Evolutionary conservation across 352 stramenopile species (phyloP).

Genomic region (Phytophthora podocarpi): DNA sequence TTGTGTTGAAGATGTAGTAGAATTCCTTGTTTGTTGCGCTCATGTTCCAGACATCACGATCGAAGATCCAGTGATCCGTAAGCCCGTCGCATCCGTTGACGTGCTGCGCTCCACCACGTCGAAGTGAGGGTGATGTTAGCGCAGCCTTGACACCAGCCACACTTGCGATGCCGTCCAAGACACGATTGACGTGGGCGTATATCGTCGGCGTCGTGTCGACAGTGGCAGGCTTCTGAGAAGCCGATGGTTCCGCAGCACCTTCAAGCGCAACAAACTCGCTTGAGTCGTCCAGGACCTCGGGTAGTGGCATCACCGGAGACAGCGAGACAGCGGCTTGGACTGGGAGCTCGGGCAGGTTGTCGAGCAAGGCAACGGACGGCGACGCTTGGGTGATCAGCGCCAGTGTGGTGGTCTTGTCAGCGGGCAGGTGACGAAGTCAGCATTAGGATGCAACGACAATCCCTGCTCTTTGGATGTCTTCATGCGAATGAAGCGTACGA

Average conservation of each 20-base stretch:
- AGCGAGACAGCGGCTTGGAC: neutral
- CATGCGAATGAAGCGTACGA: constrained; percentile 1
- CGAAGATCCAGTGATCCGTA: constrained; percentile 12
- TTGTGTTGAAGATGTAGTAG: too few relatives aligned
- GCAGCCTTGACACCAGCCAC: too few relatives aligned
- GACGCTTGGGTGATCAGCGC: neutral
- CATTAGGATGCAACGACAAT: neutral
- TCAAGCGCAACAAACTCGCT: too few relatives aligned
- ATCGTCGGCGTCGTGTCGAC: neutral
- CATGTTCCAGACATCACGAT: constrained; percentile 23
- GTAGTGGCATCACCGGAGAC: neutral
- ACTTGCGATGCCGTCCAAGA: constrained; percentile 20
- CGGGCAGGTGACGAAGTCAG: constrained; percentile 5
- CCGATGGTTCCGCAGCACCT: too few relatives aligned
- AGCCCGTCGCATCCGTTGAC: neutral
- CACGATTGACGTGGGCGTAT: constrained; percentile 25
- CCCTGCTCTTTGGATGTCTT: constrained; percentile 13
- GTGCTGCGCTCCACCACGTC: constrained; percentile 15
- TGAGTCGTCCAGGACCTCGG: neutral
- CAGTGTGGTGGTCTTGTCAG: neutral
- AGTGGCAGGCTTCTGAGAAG: too few relatives aligned
- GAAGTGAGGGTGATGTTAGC: constrained; percentile 23
- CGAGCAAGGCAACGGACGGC: neutral
- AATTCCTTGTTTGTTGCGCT: constrained; percentile 25
- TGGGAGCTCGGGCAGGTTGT: constrained; percentile 10